phyloP scores from a whole-genome alignment of 495 filamentous ascomycete genomes.

The Mycothermus thermophilus region DNA sequence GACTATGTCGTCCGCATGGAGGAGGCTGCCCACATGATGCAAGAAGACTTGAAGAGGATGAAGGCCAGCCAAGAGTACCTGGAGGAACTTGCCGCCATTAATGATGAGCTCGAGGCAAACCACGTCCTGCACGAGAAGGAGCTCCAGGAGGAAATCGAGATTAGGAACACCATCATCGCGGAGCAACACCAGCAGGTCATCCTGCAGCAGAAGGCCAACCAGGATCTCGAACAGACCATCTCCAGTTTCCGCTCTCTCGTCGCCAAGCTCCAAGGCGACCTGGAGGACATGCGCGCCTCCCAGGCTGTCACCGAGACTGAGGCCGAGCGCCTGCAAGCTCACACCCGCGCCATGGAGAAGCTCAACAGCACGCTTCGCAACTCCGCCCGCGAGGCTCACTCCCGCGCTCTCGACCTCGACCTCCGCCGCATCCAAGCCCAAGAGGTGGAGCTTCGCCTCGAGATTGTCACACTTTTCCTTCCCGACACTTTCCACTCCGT shows the following conservation, averaged over 20 bases:
- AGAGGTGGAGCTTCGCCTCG: constrained; percentile 76
- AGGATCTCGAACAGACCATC: constrained; percentile 81
- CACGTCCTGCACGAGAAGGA: constrained; percentile 87
- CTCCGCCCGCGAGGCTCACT: constrained; percentile 77
- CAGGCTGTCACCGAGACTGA: constrained; percentile 87
- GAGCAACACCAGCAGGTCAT: constrained; percentile 56
- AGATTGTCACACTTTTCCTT: constrained; percentile 76
- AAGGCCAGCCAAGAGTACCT: constrained; percentile 69
- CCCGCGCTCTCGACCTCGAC: constrained; percentile 87
- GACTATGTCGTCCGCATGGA: constrained; percentile 88
- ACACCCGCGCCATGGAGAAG: constrained; percentile 88
- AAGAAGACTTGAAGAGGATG: constrained; percentile 71
- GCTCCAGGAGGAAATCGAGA: constrained; percentile 83
- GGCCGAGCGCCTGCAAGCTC: constrained; percentile 68
- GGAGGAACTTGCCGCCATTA: constrained; percentile 76
- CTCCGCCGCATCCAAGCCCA: constrained; percentile 75
- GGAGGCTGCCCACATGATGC: constrained; percentile 66
- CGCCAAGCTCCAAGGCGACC: constrained; percentile 66
- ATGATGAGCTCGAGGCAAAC: constrained; percentile 86
- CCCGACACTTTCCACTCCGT: constrained; percentile 74
- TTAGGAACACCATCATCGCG: constrained; percentile 58
- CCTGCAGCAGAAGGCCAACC: constrained; percentile 59
- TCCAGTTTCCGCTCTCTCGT: constrained; percentile 80
- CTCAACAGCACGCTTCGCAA: constrained; percentile 85
- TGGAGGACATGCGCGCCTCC: constrained; percentile 82